A percentile compares a stretch with the other conserved stretches of the same genome.
These are phyloP conservation scores for Microstegium vimineum DNA, from an alignment of 176 grass and related monocot genomes.

Conservation along the genomic window DNA sequence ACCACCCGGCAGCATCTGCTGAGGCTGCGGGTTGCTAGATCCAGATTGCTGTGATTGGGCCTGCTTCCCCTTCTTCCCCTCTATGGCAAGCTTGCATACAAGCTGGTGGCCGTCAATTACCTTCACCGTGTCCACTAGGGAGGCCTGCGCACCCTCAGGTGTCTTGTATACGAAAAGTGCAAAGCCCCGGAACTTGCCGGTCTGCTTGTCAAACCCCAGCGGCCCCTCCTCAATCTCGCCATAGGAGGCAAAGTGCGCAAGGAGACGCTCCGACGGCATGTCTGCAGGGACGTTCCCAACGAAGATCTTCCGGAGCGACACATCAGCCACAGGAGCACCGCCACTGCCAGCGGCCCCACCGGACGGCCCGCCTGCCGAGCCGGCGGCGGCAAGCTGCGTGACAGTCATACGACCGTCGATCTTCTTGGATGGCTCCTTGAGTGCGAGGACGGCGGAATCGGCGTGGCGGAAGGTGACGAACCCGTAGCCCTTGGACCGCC, in stretches of 20 bases:
- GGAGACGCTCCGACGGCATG: slow-evolving; percentile 82
- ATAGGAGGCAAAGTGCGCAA: slow-evolving; percentile 65
- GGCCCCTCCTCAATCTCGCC: slow-evolving; percentile 99
- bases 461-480: slow-evolving; percentile 96
- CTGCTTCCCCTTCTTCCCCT: slow-evolving; percentile 92
- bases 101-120: slow-evolving; percentile 82
- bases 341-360: slow-evolving; percentile 2
- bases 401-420: slow-evolving; percentile 92
- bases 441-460: slow-evolving; percentile 79
- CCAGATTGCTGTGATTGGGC: slow-evolving; percentile 41
- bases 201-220: slow-evolving; percentile 89
- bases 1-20: slow-evolving; percentile 48
- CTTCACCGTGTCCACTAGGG: slow-evolving; percentile 72
- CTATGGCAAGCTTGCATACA: slow-evolving; percentile 87
- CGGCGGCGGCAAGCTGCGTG: slow-evolving; percentile 83
- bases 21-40: slow-evolving; percentile 16
- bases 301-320: slow-evolving; percentile 90
- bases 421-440: slow-evolving; percentile 97
- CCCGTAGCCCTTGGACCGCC: slow-evolving; percentile 82
- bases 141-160: slow-evolving; percentile 65
- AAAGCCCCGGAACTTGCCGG: slow-evolving; percentile 87
- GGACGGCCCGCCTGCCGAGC: slow-evolving; percentile 43
- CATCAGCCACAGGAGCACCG: slow-evolving; percentile 40
- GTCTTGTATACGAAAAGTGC: slow-evolving; percentile 98
- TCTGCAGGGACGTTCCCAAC: slow-evolving; percentile 88